Conservation (phyloP, 371 early-diverging fungal species). For the Ordospora colligata region DNA sequence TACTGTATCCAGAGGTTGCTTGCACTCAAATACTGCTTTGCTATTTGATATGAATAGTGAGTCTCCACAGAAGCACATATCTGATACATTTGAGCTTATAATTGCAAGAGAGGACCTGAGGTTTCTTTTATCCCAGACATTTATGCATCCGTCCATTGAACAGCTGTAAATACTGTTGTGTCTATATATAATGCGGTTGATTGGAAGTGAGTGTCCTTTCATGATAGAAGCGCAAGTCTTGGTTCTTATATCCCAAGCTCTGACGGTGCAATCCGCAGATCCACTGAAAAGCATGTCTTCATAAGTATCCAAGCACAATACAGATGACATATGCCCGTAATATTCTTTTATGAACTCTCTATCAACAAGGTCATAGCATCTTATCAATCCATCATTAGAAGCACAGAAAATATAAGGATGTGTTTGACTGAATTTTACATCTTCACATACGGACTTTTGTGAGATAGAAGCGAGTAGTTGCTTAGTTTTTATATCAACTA, state of each 20-base stretch:
- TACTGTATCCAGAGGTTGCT: background rate
- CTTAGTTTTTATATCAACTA: background rate
- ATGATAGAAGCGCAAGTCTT: background rate
- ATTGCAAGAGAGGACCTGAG: background rate
- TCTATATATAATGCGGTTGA: background rate
- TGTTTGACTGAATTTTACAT: background rate
- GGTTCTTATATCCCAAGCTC: constrained; percentile 3
- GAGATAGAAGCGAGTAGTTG: background rate
- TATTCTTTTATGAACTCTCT: constrained; percentile 9
- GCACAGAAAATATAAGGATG: constrained; percentile 5
- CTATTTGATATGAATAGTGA: background rate
- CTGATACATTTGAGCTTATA: background rate
- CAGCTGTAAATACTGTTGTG: background rate
- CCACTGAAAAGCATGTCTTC: background rate
- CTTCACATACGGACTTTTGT: background rate
- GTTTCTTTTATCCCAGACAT: background rate
- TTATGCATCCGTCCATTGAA: background rate
- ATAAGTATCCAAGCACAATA: background rate
- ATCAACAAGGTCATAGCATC: background rate
- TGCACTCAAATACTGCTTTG: background rate
- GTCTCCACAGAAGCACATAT: background rate
- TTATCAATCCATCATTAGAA: background rate
- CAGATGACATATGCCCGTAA: constrained; percentile 5
- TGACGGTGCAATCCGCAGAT: background rate
- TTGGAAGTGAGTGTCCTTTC: background rate